These are phyloP conservation scores for Saxophila tyrrhenica DNA, from an alignment of 495 filamentous ascomycete species.

Conservation along the genomic window DNA sequence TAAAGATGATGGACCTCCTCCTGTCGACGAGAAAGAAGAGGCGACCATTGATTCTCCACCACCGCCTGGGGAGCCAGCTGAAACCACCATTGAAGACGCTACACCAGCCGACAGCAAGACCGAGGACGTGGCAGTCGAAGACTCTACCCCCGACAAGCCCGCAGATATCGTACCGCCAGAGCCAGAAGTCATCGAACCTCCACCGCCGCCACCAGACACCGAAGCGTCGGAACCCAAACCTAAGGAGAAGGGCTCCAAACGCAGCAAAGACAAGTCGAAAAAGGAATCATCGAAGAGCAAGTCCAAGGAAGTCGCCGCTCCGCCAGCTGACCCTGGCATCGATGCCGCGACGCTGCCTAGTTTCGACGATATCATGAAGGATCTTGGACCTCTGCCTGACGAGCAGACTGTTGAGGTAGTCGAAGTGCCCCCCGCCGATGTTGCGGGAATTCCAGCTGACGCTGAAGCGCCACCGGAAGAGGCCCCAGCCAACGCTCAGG, in stretches of 20 bases:
- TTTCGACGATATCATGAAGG: not conserved
- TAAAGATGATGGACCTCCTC: not conserved
- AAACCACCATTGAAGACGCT: too few relatives aligned
- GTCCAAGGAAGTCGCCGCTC: conserved; percentile 1
- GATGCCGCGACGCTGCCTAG: not conserved
- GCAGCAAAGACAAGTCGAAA: conserved; percentile 1
- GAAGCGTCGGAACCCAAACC: not conserved
- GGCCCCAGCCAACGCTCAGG: not conserved
- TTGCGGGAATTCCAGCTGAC: not conserved
- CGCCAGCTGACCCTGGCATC: not conserved
- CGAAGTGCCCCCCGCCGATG: not conserved
- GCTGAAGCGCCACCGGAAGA: not conserved
- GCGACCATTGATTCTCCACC: too few relatives aligned
- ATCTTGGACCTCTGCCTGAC: not conserved
- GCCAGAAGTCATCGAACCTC: not conserved
- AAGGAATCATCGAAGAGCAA: conserved; percentile 9
- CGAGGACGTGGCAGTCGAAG: too few relatives aligned
- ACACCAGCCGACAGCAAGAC: too few relatives aligned
- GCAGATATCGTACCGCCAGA: too few relatives aligned
- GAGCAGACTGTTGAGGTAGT: not conserved
- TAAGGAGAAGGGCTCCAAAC: not conserved
- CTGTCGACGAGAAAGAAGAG: too few relatives aligned
- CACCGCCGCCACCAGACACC: not conserved
- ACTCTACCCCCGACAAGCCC: too few relatives aligned
- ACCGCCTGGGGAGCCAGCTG: too few relatives aligned